A percentile compares a stretch with the other conserved stretches of the same genome.
Evolutionary conservation across 2,329 filamentous ascomycete species (phyloP).

Genomic region (Plectosphaerella sp.): DNA sequence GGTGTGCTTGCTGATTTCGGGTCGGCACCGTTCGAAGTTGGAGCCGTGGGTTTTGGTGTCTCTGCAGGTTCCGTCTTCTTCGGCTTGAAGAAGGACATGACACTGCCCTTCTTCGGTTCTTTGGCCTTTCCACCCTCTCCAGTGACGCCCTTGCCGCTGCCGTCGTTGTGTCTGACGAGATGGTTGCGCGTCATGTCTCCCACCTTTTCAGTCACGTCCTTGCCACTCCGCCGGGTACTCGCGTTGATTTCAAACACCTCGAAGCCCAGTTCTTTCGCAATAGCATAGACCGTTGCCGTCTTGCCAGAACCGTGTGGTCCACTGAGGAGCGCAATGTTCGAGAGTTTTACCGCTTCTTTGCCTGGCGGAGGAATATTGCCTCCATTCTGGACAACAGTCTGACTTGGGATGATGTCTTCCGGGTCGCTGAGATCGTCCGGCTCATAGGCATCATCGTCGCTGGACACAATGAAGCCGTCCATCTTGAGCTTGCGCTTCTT

Average conservation of each 20-base stretch:
- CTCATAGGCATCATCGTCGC: conserved; percentile 68
- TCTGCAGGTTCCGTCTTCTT: conserved; percentile 47
- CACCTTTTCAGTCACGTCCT: conserved; percentile 84
- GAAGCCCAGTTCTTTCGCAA: conserved; percentile 86
- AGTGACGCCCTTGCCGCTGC: conserved; percentile 16
- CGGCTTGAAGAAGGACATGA: conserved; percentile 75
- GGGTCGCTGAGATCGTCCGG: conserved; percentile 64
- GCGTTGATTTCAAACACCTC: conserved; percentile 95
- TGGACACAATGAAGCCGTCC: conserved; percentile 75
- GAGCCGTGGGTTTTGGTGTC: conserved; percentile 6
- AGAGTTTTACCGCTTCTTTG: conserved; percentile 45
- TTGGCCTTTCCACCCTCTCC: conserved; percentile 43
- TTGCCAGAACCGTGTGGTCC: conserved; percentile 90
- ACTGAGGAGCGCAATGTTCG: conserved; percentile 81
- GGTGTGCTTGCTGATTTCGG: background rate
- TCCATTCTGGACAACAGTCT: conserved; percentile 48
- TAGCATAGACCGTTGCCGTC: conserved; percentile 85
- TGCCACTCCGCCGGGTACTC: conserved; percentile 76
- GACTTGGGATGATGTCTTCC: conserved; percentile 46
- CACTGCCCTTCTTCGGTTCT: conserved; percentile 68
- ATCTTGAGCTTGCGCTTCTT: conserved; percentile 71
- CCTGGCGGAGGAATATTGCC: conserved; percentile 25
- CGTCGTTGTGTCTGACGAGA: conserved; percentile 51
- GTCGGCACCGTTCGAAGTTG: background rate
- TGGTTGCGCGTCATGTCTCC: conserved; percentile 98